Conservation (phyloP, 768 basidiomycete genomes). For the Amanita muscaria region DNA sequence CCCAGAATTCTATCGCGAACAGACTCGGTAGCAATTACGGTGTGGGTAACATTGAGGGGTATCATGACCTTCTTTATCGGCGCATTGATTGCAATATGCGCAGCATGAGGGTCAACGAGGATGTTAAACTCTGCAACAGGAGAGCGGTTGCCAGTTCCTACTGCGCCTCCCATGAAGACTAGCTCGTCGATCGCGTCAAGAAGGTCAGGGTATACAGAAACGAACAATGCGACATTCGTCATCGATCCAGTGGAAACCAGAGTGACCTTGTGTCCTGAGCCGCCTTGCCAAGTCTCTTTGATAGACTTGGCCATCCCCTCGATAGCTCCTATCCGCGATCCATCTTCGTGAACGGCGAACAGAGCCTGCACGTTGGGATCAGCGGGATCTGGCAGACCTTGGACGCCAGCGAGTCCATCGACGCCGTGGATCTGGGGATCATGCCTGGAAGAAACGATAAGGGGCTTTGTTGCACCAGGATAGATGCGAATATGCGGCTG, state of each 20-base stretch:
- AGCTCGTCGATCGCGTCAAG: constrained; percentile 55
- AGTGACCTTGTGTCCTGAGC: constrained; percentile 50
- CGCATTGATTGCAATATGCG: constrained; percentile 69
- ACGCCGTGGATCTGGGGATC: constrained; percentile 76
- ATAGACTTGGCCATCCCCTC: constrained; percentile 61
- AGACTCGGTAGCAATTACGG: constrained; percentile 57
- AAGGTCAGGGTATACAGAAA: constrained; percentile 44
- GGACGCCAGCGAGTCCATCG: constrained; percentile 79
- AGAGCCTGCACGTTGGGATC: constrained; percentile 40
- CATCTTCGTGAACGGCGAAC: constrained; percentile 36
- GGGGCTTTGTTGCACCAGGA: constrained; percentile 61
- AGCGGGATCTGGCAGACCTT: constrained; percentile 54
- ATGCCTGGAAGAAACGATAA: constrained; percentile 51
- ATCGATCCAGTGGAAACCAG: constrained; percentile 76
- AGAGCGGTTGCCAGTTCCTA: constrained; percentile 75
- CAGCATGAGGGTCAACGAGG: constrained; percentile 76
- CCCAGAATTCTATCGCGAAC: constrained; percentile 47
- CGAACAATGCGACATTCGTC: constrained; percentile 74
- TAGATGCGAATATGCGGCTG: constrained; percentile 48
- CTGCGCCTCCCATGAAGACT: constrained; percentile 89
- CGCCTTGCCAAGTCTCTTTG: constrained; percentile 45
- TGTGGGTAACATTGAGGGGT: constrained; percentile 84
- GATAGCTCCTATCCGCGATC: constrained; percentile 42
- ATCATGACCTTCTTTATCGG: constrained; percentile 69
- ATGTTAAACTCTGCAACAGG: constrained; percentile 81